These are phyloP conservation scores for Cladorrhinum samala DNA, from an alignment of 495 filamentous ascomycete species.

Conservation along the genomic window DNA sequence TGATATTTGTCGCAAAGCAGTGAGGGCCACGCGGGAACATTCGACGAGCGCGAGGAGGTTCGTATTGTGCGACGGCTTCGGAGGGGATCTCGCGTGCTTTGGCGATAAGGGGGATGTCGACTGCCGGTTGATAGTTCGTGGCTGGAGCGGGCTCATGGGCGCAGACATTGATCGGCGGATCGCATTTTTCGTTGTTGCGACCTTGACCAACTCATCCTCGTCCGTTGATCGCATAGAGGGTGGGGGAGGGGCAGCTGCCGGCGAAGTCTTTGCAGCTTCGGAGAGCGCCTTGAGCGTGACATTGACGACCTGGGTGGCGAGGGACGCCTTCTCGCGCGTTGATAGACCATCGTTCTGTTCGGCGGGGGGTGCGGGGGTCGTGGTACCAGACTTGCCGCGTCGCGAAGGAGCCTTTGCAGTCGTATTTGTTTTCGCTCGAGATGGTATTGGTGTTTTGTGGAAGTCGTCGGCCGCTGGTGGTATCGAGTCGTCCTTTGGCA, in stretches of 20 bases:
- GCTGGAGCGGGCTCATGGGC: constrained; percentile 46
- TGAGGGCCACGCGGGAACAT: constrained; percentile 70
- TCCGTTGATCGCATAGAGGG: constrained; percentile 12
- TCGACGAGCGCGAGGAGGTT: constrained; percentile 52
- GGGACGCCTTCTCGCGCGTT: constrained; percentile 55
- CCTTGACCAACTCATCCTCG: constrained; percentile 30
- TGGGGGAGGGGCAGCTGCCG: constrained; percentile 18
- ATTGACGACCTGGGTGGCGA: constrained; percentile 83
- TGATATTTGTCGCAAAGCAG: constrained; percentile 58
- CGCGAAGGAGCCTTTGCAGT: constrained; percentile 15
- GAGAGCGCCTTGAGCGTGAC: constrained; percentile 63
- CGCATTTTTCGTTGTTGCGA: constrained; percentile 25
- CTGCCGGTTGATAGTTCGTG: constrained; percentile 48
- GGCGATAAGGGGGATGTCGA: constrained; percentile 38
- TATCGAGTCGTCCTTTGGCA: constrained; percentile 28
- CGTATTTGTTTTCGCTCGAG: constrained; percentile 20
- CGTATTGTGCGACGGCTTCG: constrained; percentile 23
- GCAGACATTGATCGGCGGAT: constrained; percentile 42
- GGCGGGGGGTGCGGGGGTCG: background rate
- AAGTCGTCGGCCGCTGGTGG: constrained; percentile 16
- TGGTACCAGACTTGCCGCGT: constrained; percentile 14
- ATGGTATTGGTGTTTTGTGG: constrained; percentile 4
- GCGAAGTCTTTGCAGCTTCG: constrained; percentile 57
- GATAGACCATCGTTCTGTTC: constrained; percentile 37
- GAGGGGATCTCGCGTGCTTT: constrained; percentile 24